Conservation (phyloP, 768 basidiomycete species). For the Termitomyces sp. region DNA sequence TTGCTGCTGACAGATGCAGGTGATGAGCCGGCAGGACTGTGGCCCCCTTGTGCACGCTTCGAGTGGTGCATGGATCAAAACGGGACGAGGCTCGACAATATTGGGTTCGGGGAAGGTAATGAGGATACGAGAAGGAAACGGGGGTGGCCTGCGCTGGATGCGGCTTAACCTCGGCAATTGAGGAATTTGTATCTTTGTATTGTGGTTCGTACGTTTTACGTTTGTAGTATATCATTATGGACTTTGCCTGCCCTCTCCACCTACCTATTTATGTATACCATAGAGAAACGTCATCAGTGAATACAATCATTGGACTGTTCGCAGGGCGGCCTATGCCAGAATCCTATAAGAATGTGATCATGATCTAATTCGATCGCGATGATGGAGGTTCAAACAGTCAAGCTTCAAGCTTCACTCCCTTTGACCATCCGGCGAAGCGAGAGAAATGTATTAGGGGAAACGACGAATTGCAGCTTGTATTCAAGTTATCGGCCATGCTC, state of each 20-base stretch:
- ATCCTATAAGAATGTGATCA: no score
- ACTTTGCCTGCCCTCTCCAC: background rate
- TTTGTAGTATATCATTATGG: background rate
- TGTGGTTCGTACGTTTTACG: background rate
- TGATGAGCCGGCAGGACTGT: slow-evolving; percentile 58
- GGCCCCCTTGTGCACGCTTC: slow-evolving; percentile 55
- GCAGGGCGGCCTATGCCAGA: no score
- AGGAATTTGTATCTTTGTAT: background rate
- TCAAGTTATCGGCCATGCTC: no score
- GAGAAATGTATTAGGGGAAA: no score
- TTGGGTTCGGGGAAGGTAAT: slow-evolving; percentile 15
- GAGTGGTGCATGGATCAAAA: slow-evolving; percentile 64
- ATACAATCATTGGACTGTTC: no score
- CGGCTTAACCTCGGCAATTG: background rate
- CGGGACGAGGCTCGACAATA: slow-evolving; percentile 39
- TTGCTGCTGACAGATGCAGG: slow-evolving; percentile 65
- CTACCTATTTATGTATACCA: background rate
- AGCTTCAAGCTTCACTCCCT: no score
- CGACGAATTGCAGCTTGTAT: no score
- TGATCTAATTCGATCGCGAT: no score
- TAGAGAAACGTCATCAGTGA: background rate
- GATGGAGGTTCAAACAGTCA: no score
- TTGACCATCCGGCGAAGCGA: no score
- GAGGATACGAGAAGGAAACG: slow-evolving; percentile 9
- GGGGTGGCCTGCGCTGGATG: background rate